Evolutionary conservation across 192 early-diverging fungal species (phyloP).

Genomic region (Dissophora ornata): DNA sequence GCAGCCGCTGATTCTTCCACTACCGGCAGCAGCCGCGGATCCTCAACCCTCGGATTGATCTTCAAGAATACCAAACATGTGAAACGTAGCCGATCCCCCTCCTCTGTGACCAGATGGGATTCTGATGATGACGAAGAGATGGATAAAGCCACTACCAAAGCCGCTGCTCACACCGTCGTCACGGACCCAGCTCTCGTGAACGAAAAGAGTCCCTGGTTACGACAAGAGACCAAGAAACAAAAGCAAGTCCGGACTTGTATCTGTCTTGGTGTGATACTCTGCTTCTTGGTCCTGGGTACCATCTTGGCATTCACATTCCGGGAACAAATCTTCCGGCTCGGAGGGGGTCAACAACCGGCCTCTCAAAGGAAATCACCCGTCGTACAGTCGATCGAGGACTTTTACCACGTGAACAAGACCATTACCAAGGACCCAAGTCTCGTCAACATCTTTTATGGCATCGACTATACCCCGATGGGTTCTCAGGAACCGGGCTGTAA

Average conservation of each 20-base stretch:
- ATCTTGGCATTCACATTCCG: constrained; percentile 21
- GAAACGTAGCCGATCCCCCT: background rate
- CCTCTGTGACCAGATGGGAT: constrained; percentile 43
- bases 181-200: background rate
- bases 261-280: constrained; percentile 30
- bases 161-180: background rate
- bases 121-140: constrained; percentile 44
- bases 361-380: background rate
- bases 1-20: background rate
- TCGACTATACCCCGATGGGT: constrained; percentile 70
- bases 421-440: constrained; percentile 34
- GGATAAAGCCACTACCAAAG: background rate
- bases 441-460: constrained; percentile 60
- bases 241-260: constrained; percentile 29
- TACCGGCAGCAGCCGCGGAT: background rate
- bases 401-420: constrained; percentile 53
- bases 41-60: constrained; percentile 12
- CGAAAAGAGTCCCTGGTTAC: constrained; percentile 43
- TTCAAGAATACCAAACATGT: constrained; percentile 1
- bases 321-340: constrained; percentile 17
- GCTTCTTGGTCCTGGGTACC: constrained; percentile 25
- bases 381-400: constrained; percentile 33
- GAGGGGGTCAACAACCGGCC: background rate
- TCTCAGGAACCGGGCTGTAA: constrained; percentile 65
- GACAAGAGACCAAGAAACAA: constrained; percentile 22